Percentiles rank a stretch among this genome's conserved stretches.
Evolutionary conservation across 805 yeast genomes (phyloP).

Genomic region (Candida sanyiensis): DNA sequence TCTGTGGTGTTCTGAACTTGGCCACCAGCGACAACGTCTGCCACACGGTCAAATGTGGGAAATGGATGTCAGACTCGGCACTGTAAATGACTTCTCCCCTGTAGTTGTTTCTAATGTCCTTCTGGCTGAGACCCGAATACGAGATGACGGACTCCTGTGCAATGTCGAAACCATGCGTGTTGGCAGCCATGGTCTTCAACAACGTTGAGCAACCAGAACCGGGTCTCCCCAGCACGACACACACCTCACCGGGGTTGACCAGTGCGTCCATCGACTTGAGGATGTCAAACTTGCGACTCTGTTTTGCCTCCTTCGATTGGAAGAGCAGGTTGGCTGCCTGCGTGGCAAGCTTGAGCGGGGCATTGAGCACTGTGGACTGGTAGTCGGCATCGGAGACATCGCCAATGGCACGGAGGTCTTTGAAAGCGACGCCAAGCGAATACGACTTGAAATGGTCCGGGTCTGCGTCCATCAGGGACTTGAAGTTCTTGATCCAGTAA

Average conservation of each 20-base stretch:
- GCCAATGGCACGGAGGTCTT: conserved; percentile 55
- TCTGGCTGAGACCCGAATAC: conserved; percentile 49
- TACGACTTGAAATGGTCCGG: conserved; percentile 54
- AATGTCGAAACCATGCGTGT: conserved; percentile 54
- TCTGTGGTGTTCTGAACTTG: conserved; percentile 53
- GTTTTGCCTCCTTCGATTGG: conserved; percentile 14
- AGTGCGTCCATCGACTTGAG: conserved; percentile 63
- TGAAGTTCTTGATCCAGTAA: conserved; percentile 59
- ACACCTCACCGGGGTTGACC: conserved; percentile 55
- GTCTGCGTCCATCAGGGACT: conserved; percentile 42
- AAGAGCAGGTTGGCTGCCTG: conserved; percentile 11
- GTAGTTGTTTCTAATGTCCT: conserved; percentile 45
- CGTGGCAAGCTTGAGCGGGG: conserved; percentile 22
- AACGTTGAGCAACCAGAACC: conserved; percentile 76
- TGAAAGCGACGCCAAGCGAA: conserved; percentile 50
- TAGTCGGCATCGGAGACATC: conserved; percentile 52
- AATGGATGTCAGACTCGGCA: conserved; percentile 64
- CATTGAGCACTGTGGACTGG: conserved; percentile 51
- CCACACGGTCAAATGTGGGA: conserved; percentile 63
- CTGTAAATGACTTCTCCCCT: conserved; percentile 68
- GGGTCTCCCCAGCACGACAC: conserved; percentile 71
- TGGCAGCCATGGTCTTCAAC: conserved; percentile 53
- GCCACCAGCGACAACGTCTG: conserved; percentile 63
- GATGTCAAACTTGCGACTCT: conserved; percentile 33
- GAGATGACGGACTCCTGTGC: conserved; percentile 41